These are phyloP conservation scores for Backusella parvicylindrica DNA, from an alignment of 192 early-diverging fungal genomes.

Conservation along the genomic window DNA sequence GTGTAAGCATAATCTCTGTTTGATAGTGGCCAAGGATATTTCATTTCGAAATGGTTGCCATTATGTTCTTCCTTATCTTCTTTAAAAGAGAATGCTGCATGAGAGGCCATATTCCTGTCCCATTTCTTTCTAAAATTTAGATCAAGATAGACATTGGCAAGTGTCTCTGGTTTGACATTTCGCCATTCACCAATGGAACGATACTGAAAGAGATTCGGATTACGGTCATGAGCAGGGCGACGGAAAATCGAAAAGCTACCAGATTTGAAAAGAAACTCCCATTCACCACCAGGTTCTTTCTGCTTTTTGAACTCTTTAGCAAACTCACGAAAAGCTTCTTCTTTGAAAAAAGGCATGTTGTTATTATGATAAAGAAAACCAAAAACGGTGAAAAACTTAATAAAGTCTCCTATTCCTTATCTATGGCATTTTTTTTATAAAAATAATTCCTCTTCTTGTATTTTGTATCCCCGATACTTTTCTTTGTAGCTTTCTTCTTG, in stretches of 20 bases:
- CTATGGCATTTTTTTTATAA: neutral
- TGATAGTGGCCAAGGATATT: conserved; percentile 47
- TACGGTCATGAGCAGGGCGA: conserved; percentile 25
- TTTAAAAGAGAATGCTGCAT: conserved; percentile 38
- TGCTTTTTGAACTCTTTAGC: conserved; percentile 19
- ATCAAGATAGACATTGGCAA: conserved; percentile 50
- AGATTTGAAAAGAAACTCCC: conserved; percentile 39
- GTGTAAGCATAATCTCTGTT: conserved; percentile 50
- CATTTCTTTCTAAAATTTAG: conserved; percentile 48
- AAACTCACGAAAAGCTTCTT: conserved; percentile 12
- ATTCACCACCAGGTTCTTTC: conserved; percentile 21
- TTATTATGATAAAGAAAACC: neutral
- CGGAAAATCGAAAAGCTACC: conserved; percentile 43
- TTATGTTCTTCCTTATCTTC: conserved; percentile 21
- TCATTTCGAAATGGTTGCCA: conserved; percentile 13
- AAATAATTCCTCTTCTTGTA: neutral
- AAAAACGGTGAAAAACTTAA: neutral
- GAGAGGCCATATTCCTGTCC: conserved; percentile 54
- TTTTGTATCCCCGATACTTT: neutral
- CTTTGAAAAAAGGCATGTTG: neutral
- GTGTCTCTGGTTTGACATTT: conserved; percentile 36
- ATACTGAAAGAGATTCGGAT: conserved; percentile 46
- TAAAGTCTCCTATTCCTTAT: conserved; percentile 3
- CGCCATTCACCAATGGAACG: conserved; percentile 42
- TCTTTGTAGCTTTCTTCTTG: neutral